phyloP scores from a whole-genome alignment of 495 filamentous ascomycete species.

The Aspergillus wentii region DNA sequence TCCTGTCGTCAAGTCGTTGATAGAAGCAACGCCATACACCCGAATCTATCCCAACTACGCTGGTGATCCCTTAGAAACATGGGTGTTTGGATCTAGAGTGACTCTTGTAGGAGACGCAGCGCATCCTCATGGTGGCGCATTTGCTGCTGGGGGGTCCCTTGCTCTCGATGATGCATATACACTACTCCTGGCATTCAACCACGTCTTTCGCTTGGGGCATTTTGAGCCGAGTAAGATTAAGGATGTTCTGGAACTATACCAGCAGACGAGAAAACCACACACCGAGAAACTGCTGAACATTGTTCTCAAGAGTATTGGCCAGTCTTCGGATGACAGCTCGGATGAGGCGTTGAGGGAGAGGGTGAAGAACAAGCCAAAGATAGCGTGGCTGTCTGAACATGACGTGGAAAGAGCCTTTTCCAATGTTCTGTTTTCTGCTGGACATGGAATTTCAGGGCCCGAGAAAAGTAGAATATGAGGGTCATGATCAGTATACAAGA shows the following conservation, averaged over 20 bases:
- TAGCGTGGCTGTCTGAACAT: background rate
- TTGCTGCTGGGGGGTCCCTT: conserved; percentile 47
- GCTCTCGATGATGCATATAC: conserved; percentile 44
- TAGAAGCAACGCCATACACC: conserved; percentile 36
- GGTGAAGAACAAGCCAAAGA: background rate
- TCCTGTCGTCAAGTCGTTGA: conserved; percentile 33
- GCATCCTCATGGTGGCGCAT: conserved; percentile 46
- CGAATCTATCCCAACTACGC: conserved; percentile 41
- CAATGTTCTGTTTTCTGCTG: no score
- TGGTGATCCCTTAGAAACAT: conserved; percentile 32
- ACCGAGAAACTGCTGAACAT: background rate
- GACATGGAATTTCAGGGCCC: no score
- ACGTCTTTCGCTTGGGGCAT: conserved; percentile 12
- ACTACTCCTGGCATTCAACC: conserved; percentile 20
- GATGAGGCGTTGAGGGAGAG: background rate
- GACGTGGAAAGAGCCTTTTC: conserved; percentile 1
- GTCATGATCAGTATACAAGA: no score
- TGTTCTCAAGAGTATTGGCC: background rate
- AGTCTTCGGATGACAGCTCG: no score
- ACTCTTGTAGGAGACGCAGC: conserved; percentile 45
- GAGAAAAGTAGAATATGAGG: no score
- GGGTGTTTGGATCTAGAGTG: conserved; percentile 34
- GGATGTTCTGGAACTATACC: background rate
- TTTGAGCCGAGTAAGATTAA: background rate
- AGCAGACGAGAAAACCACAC: background rate